Evolutionary conservation across 345 rosid genomes (phyloP), one percentile per base, ranked within the genome.

Genomic region (Populus pruinosa): DNA sequence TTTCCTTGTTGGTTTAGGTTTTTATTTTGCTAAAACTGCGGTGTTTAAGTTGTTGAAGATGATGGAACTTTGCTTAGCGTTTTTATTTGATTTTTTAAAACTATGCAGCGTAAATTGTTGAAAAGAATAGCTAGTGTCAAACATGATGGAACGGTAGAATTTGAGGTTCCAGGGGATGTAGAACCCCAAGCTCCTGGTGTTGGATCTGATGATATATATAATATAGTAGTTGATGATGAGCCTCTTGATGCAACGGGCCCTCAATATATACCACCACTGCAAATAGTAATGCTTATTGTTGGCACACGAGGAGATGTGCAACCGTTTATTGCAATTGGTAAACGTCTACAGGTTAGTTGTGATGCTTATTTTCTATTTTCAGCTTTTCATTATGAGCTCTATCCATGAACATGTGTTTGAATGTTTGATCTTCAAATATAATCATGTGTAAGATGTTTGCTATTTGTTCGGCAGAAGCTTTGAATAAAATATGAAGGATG

Each of bases 111-210:
- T 73, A 81, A 88, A 82, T 85, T 96, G 85, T 77, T 96, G 83
- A 92, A 88, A 72, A 89, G 99, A 85, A 88, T 96, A 83, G 97
- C 98, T 76, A 96, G 98, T 17, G 95, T 96, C 75, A 93, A 93
- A 87, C 89, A 91, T 87, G 89, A 96, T 83, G 99, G 99, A 76
- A 96, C 99, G 2, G 97, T 96, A 66, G 99, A 89, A 73, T 89
- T 96, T 85, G 92, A 91, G 77, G 89, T 96, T 77, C 94, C 98
- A 49, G 92, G 83, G 50, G 93, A 94, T 86, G 91, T 89, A 79
- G 92, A 87, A 79, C 86, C 89, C 9, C 90, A 82, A 69, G 76
- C 78, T 81, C 80, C 86, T 86, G 79, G 55, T 70, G 79, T 73
- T 74, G 76, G 82, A 70, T 71, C 78, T 17, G 84, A 84, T 39